Conservation (phyloP, 2,329 filamentous ascomycete genomes). For the Nigrospora oryzae region DNA sequence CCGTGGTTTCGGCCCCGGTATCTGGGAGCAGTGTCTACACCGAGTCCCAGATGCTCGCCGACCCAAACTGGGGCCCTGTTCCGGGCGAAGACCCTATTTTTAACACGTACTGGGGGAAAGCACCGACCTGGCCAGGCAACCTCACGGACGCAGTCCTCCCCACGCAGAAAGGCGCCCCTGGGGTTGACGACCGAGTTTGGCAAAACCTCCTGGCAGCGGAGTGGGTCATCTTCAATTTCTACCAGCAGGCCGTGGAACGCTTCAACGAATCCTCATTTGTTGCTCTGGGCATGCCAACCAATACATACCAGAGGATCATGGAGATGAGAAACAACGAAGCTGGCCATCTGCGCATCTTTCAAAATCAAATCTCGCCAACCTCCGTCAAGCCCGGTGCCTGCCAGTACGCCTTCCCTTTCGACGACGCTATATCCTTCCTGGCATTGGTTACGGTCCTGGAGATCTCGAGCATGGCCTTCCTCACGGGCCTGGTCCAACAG, state of each 20-base stretch:
- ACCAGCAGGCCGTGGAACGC: constrained; percentile 27
- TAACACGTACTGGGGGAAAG: constrained; percentile 21
- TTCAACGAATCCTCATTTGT: constrained; percentile 27
- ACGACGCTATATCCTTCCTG: constrained; percentile 11
- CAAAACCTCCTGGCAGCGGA: constrained; percentile 34
- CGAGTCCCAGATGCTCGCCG: constrained; percentile 12
- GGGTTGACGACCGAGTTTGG: constrained; percentile 29
- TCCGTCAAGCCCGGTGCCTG: constrained; percentile 27
- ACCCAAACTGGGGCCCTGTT: constrained; percentile 20
- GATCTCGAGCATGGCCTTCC: constrained; percentile 27
- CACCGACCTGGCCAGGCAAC: constrained; percentile 26
- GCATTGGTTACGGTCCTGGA: constrained; percentile 25
- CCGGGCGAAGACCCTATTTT: constrained; percentile 22
- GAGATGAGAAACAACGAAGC: constrained; percentile 37
- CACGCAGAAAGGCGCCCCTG: constrained; percentile 16
- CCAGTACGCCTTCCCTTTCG: constrained; percentile 10
- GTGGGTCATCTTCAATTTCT: constrained; percentile 35
- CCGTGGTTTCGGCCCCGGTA: no score
- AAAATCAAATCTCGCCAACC: constrained; percentile 28
- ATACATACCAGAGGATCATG: constrained; percentile 18
- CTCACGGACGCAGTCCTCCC: constrained; percentile 21
- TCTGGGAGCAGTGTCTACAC: neutral
- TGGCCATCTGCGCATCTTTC: constrained; percentile 33
- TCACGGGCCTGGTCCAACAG: constrained; percentile 24
- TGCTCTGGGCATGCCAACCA: constrained; percentile 21